Evolutionary conservation across 1,284 basidiomycete species (phyloP).

Genomic region (Exsudoporus floridanus): DNA sequence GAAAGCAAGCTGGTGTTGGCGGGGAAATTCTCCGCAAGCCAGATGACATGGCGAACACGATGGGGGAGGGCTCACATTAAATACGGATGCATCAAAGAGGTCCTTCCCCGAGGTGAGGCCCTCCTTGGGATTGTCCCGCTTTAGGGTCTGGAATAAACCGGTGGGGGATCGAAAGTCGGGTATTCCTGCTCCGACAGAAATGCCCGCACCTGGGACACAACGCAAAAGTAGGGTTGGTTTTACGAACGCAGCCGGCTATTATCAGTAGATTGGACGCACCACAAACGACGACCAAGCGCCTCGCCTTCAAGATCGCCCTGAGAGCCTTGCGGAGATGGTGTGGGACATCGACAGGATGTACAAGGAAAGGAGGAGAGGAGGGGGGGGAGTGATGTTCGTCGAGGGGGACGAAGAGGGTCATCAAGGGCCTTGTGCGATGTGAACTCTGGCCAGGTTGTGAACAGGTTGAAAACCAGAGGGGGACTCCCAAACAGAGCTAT

Average conservation of each 20-base stretch:
- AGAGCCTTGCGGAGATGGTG: constrained; percentile 52
- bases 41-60: constrained; percentile 1
- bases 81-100: constrained; percentile 88
- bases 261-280: constrained; percentile 51
- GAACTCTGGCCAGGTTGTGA: constrained; percentile 27
- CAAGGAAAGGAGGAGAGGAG: constrained; percentile 38
- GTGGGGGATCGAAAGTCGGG: constrained; percentile 88
- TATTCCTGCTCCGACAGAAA: constrained; percentile 88
- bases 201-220: constrained; percentile 73
- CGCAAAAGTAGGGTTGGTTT: neutral
- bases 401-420: constrained; percentile 37
- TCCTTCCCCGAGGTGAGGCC: constrained; percentile 79
- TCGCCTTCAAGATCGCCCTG: constrained; percentile 73
- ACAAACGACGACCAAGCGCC: constrained; percentile 81
- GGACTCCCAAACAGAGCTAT: constrained; percentile 18
- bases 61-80: constrained; percentile 61
- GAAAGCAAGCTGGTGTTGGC: neutral
- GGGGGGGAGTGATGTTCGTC: constrained; percentile 26
- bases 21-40: neutral
- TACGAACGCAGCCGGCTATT: constrained; percentile 11
- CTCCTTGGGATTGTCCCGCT: constrained; percentile 76
- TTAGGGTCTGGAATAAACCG: constrained; percentile 79
- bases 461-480: constrained; percentile 25
- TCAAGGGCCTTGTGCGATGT: constrained; percentile 25
- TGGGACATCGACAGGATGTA: constrained; percentile 37